Percentiles rank a stretch among this genome's conserved stretches.
phyloP scores from a whole-genome alignment of 2,329 filamentous ascomycete species.

The Paecilomyces sp. region DNA sequence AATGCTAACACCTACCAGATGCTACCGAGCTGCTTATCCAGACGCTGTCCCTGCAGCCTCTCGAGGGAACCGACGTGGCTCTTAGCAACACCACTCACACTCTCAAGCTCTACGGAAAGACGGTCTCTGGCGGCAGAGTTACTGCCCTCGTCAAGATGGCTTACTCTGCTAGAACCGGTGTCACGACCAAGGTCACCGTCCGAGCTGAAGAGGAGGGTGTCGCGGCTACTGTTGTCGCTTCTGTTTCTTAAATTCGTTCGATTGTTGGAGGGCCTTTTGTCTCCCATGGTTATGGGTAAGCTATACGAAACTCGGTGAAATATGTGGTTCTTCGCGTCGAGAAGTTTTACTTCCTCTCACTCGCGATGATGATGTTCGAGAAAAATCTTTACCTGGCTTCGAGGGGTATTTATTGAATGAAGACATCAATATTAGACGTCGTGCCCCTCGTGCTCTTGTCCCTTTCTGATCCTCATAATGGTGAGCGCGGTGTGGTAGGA shows the following conservation, averaged over 20 bases:
- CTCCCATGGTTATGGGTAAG: background rate
- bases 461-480: background rate
- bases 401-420: background rate
- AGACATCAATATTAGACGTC: background rate
- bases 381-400: background rate
- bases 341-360: constrained; percentile 2
- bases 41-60: constrained; percentile 79
- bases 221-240: constrained; percentile 74
- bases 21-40: constrained; percentile 87
- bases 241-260: constrained; percentile 61
- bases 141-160: constrained; percentile 88
- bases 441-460: background rate
- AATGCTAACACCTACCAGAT: constrained; percentile 49
- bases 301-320: background rate
- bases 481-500: background rate
- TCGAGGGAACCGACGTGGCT: constrained; percentile 89
- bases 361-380: background rate
- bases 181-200: constrained; percentile 91
- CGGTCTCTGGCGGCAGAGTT: constrained; percentile 80
- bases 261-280: background rate
- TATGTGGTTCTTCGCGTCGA: background rate
- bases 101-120: constrained; percentile 94
- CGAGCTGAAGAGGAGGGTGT: constrained; percentile 90
- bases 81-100: constrained; percentile 86
- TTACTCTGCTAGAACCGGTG: constrained; percentile 82